Base-by-base conservation (phyloP, 805 yeast genomes). In the Barnettozyma pratensis region DNA sequence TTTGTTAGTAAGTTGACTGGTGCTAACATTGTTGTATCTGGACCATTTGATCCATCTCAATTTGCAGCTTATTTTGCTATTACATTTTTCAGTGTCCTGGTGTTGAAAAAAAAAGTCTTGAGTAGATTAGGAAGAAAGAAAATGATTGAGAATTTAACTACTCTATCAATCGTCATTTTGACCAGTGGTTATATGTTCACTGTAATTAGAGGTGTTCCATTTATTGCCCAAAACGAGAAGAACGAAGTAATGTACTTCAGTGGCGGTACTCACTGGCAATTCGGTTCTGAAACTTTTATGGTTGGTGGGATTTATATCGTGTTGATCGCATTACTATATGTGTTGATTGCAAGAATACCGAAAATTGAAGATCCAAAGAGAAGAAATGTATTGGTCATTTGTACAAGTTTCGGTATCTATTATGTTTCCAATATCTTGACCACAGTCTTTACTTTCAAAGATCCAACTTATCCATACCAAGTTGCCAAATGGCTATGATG, bases 161-260 rank as follows among this genome's bases (percentile, higher is more conserved):
- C 81, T 5, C 51, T 65, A 5, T 53, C 70, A 1, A 72, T 80
- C 11, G 60, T 77, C 38, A 49, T 73, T 1, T 75, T 79, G 45
- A 64, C 77, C 9, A 73, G 85, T 35, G 95, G 95, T 1, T 77
- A 77, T 54, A 82, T 79, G 66, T 87, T 81, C 60, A 75, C 85
- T 1, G 64, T 75, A 28, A 81, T 82, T 45, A 72, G 82, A 54
- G 72, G 73, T 1, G 79, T 81, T 1, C 89, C 92, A 3, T 79
- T 87, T 43, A 53, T 86, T 19, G 81, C 83, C 1, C 70, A 68
- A 47, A 69, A 75, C 57, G 78, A 73, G 3, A 59, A 77, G 3
- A 79, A 77, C 10, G 66, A 69, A n/a, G 61, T 82, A 3, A 75
- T 81, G 64, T 74, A 70, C 55, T 74, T 83, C 48, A 76, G 85